A percentile compares a stretch with the other conserved stretches of the same genome.
phyloP scores from a whole-genome alignment of 257 asterid species.

The Henckelia pumila region DNA sequence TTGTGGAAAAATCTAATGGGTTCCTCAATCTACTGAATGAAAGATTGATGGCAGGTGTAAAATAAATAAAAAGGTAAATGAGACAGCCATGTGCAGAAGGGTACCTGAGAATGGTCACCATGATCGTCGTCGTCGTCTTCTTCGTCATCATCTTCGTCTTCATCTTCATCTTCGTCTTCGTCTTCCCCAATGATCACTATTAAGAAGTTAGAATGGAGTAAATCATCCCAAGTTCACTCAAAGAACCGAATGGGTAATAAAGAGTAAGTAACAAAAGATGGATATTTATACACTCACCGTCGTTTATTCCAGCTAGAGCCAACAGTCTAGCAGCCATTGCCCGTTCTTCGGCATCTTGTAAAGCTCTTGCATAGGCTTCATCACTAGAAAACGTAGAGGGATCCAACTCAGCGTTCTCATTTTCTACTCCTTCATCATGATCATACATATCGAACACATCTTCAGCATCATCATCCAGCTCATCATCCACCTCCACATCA shows the following conservation, averaged over 20 bases:
- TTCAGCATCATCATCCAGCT: slow-evolving; percentile 47
- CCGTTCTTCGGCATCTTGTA: slow-evolving; percentile 90
- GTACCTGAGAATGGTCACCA: slow-evolving; percentile 69
- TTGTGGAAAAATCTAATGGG: neutral
- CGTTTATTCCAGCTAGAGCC: slow-evolving; percentile 76
- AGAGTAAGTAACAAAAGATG: slow-evolving; percentile 12
- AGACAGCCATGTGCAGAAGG: slow-evolving; percentile 12
- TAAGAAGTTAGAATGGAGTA: slow-evolving; percentile 23
- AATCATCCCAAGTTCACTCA: slow-evolving; percentile 19
- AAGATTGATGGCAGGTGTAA: neutral
- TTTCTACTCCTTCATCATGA: slow-evolving; percentile 50
- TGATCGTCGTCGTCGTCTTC: slow-evolving; percentile 44
- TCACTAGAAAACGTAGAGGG: slow-evolving; percentile 87
- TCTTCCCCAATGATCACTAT: slow-evolving; percentile 52
- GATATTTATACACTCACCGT: slow-evolving; percentile 36
- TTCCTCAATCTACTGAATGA: neutral
- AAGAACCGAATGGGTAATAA: neutral
- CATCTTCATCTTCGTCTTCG: slow-evolving; percentile 33
- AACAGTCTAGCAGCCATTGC: slow-evolving; percentile 88
- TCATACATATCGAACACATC: slow-evolving; percentile 69
- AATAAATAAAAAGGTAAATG: slow-evolving; percentile 3
- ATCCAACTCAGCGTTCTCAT: slow-evolving; percentile 60
- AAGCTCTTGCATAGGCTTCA: slow-evolving; percentile 95
- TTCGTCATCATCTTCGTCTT: slow-evolving; percentile 38
- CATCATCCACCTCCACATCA: slow-evolving; percentile 55